Percentiles rank a stretch among this genome's conserved stretches.
Conservation (phyloP, 305 asterid species). For the Fraxinus xanthoxyloides region DNA sequence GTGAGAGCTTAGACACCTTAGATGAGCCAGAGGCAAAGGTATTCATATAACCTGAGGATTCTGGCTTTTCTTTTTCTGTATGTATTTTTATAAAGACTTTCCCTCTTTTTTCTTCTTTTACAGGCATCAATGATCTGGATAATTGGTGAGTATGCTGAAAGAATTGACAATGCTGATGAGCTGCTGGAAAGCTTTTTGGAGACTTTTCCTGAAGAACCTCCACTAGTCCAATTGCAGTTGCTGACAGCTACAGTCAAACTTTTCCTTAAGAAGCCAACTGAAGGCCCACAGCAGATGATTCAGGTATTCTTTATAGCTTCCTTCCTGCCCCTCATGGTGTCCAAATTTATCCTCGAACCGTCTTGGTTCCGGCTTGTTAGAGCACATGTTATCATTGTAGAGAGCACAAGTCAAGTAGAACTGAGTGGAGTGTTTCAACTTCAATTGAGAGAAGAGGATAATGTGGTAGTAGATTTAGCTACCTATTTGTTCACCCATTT, state of each 20-base stretch:
- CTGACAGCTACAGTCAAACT: constrained; percentile 97
- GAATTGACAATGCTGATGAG: constrained; percentile 99
- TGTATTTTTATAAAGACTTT: constrained; percentile 16
- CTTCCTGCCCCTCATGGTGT: constrained; percentile 6
- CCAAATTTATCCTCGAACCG: constrained; percentile 14
- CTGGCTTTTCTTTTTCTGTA: constrained; percentile 18
- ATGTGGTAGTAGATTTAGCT: not conserved
- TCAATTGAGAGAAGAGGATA: not conserved
- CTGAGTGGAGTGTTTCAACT: not conserved
- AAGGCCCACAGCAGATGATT: constrained; percentile 99
- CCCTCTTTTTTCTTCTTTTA: constrained; percentile 21
- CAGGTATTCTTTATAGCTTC: constrained; percentile 53
- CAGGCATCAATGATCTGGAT: constrained; percentile 99
- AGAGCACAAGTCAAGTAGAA: not conserved
- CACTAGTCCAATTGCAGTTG: constrained; percentile 94
- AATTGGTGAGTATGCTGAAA: constrained; percentile 98
- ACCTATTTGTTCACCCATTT: not conserved
- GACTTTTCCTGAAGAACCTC: constrained; percentile 97
- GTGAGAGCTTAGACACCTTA: constrained; percentile 96
- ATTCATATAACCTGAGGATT: constrained; percentile 21
- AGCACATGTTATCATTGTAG: not conserved
- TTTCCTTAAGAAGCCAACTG: constrained; percentile 98
- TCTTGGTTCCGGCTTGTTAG: constrained; percentile 7
- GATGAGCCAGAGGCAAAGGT: constrained; percentile 99
- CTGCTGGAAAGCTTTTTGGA: constrained; percentile 97